Percentiles rank a stretch among this genome's conserved stretches.
These are phyloP conservation scores for Nymphaea colorata DNA, from an alignment of 164 flowering plant genomes.

Conservation along the genomic window DNA sequence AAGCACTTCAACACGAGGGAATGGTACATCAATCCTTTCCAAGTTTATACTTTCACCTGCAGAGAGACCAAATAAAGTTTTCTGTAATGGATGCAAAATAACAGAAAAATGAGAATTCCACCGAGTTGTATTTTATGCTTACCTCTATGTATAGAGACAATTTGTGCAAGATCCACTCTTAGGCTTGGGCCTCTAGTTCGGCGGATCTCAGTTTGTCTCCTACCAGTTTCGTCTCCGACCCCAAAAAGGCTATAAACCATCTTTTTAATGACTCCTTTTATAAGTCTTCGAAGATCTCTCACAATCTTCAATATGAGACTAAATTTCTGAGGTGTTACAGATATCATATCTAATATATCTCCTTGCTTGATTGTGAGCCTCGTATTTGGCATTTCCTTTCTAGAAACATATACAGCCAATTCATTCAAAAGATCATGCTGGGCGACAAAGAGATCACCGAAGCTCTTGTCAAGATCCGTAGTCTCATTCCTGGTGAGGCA, in stretches of 20 bases:
- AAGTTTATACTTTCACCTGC: constrained; percentile 60
- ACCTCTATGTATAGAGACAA: constrained; percentile 78
- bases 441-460: constrained; percentile 45
- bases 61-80: neutral
- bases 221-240: too few species aligned
- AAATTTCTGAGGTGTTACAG: too few species aligned
- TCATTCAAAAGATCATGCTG: constrained; percentile 77
- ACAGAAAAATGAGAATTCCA: neutral
- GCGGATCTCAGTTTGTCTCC: too few species aligned
- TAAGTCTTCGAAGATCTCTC: too few species aligned
- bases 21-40: constrained; percentile 56
- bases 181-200: too few species aligned
- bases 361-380: constrained; percentile 59
- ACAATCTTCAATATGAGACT: too few species aligned
- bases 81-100: neutral
- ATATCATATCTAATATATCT: constrained; percentile 64
- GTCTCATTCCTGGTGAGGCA: constrained; percentile 24
- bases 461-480: constrained; percentile 51
- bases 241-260: too few species aligned
- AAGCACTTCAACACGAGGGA: constrained; percentile 77
- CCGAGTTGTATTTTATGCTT: neutral
- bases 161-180: constrained; percentile 47
- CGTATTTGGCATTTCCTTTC: constrained; percentile 18
- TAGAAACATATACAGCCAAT: constrained; percentile 51
- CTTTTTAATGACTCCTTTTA: too few species aligned